Evolutionary conservation across 2,329 filamentous ascomycete genomes (phyloP), one percentile per base, ranked within the genome.

Genomic region (Furcasterigmium furcatum): DNA sequence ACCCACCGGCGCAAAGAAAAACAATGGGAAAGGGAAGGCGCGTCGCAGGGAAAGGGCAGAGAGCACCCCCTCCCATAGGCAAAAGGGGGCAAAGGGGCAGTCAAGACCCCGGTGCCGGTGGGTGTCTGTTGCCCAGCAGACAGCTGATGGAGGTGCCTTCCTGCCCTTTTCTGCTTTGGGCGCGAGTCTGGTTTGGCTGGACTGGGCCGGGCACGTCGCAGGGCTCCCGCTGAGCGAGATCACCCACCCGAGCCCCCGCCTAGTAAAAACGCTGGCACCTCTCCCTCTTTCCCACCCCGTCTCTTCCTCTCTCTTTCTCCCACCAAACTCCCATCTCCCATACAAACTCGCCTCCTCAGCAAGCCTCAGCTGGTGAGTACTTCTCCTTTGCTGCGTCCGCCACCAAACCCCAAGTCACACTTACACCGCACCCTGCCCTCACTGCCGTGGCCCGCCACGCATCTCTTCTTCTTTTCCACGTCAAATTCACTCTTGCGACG

Each of bases 271-370:
- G 75, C 72, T 36, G 71, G 70, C 70, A 36, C 41, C 41, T 43
- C 41, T 30, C 41, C 41, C 36, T 29, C 69, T 68, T 68, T 68
- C 69, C 67, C 66, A 69, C 63, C 59, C 68, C 70, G 71, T 63
- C 70, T 74, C 72, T 76, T 74, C 74, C 69, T 67, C 71, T 27
- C 69, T 74, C 32, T 43, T 22, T 36, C 70, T 77, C 75, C 73
- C 77, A 80, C 79, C 80, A 77, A 80, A 78, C 74, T 70, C n/a
- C n/a, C n/a, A n/a, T 67, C 69, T 73, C 70, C 69, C 73, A 76
- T 67, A 68, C 63, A 75, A 77, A 71, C 65, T 61, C 65, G 63
- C 65, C 71, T 69, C 63, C 63, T 66, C 24, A 27, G 24, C 68
- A 61, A 69, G 47, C 56, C 51, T 60, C 20, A 27, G 55, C 54